Percentiles rank a stretch among this genome's conserved stretches.
Conservation (phyloP, 2,329 filamentous ascomycete genomes). For the Cryphonectria radicalis region DNA sequence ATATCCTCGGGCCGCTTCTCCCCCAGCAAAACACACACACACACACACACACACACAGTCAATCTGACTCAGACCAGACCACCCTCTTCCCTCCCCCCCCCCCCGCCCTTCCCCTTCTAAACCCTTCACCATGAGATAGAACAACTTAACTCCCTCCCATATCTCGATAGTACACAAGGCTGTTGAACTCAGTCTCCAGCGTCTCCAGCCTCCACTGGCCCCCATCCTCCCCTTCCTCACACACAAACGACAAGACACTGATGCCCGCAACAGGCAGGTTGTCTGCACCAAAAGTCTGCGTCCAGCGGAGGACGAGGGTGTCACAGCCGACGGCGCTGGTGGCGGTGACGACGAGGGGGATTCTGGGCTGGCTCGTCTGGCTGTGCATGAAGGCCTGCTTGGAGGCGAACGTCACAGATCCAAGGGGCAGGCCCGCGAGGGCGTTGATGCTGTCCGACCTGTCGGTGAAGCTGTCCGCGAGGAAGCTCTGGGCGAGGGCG, state of each 20-base stretch:
- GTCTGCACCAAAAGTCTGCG: constrained; percentile 34
- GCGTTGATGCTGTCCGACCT: constrained; percentile 41
- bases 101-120: too few relatives aligned
- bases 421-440: constrained; percentile 37
- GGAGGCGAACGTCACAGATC: constrained; percentile 38
- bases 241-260: constrained; percentile 35
- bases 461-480: constrained; percentile 38
- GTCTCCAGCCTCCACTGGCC: constrained; percentile 38
- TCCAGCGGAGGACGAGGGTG: constrained; percentile 40
- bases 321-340: constrained; percentile 37
- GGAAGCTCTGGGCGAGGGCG: constrained; percentile 24
- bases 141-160: constrained; percentile 32
- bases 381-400: constrained; percentile 38
- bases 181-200: constrained; percentile 43
- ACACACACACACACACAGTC: too few relatives aligned
- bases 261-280: constrained; percentile 37
- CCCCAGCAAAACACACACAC: too few relatives aligned
- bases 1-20: too few relatives aligned
- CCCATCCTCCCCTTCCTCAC: constrained; percentile 16
- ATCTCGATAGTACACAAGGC: constrained; percentile 34
- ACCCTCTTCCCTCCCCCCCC: neutral
- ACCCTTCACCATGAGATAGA: neutral
- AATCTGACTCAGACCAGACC: neutral
- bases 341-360: constrained; percentile 36
- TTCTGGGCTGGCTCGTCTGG: constrained; percentile 34